phyloP scores from a whole-genome alignment of 306 rosid genomes.

The Prunus armeniaca region DNA sequence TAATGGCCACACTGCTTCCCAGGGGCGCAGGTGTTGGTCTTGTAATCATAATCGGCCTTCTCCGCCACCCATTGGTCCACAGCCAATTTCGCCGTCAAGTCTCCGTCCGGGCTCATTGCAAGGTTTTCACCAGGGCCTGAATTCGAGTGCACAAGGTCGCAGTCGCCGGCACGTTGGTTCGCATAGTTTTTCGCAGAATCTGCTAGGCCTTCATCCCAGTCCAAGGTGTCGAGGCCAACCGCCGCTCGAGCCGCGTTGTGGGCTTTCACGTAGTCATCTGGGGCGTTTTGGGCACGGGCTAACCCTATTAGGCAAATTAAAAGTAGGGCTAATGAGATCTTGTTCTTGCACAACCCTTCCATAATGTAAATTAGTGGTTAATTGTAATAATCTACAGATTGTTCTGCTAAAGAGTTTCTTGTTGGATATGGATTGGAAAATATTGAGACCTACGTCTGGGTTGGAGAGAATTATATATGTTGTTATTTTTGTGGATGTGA shows the following conservation, averaged over 20 bases:
- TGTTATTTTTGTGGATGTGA: not conserved
- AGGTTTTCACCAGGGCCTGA: conserved; percentile 36
- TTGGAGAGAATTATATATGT: not conserved
- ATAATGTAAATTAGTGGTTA: not conserved
- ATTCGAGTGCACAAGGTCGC: not conserved
- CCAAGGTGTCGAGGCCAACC: not conserved
- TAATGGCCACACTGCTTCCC: conserved; percentile 32
- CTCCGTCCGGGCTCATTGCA: conserved; percentile 28
- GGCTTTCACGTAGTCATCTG: not conserved
- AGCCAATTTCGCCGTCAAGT: conserved; percentile 22
- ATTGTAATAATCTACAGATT: not conserved
- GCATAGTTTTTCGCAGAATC: not conserved
- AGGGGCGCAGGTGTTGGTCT: conserved; percentile 24
- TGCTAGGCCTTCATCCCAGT: not conserved
- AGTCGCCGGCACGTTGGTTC: not conserved
- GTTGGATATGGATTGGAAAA: not conserved
- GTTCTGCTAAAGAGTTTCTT: not conserved
- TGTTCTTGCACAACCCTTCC: not conserved
- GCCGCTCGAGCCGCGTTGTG: not conserved
- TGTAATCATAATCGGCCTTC: conserved; percentile 33
- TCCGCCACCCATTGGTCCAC: conserved; percentile 43
- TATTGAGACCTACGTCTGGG: not conserved
- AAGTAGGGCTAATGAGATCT: not conserved
- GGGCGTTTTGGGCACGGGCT: not conserved
- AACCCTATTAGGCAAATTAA: not conserved